Base-by-base conservation (phyloP, 163 green algal species). In the Scenedesmus sp. region DNA sequence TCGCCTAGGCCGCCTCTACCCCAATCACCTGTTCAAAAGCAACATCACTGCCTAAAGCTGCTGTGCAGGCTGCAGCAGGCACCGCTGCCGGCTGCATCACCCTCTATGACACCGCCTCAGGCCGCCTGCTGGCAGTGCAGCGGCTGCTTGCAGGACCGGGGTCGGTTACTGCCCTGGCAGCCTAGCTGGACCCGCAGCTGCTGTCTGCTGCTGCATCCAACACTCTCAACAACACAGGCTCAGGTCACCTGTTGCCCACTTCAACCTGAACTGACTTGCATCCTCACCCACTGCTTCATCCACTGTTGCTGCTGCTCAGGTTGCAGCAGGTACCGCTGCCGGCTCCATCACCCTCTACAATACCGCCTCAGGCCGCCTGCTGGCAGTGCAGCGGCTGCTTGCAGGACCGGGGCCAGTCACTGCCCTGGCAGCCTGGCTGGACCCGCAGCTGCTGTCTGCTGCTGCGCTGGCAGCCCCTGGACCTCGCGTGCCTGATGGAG, bases 351-450 rank as follows among this genome's bases (percentile, higher is more conserved):
- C 81, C 18, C 62, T 92, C 54, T 88, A 89, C 15, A 81, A 92
- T 66, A 92, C 55, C 5, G 81, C 88, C 9, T 89, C 88, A 15
- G 81, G 66, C 10, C 88, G 88, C 7, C 81, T 92, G 81, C 59
- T 92, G n/a, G 88, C 88, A 67, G 88, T 92, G 54, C 88, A 92
- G 88, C 88, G 88, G n/a, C 81, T 92, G 55, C 7, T 46, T 56
- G 81, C 81, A 62, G 88, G 88, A 10, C 26, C 55, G 6, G 88
- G 88, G 7, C 81, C 88, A n/a, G 82, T 92, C 60, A 84, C 16
- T 18, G 85, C 81, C 88, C 23, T 92, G 12, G 66, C 62, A 26
- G 56, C n/a, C 66, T 92, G 87, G 87, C 56, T 91, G 8, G 16
- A 77, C 9, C 1, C 23, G 4, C 9, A 91, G 57, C 13, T 86